Evolutionary conservation across 306 rosid genomes (phyloP), one percentile per base, ranked within the genome.

Genomic region (Cicer judaicum): DNA sequence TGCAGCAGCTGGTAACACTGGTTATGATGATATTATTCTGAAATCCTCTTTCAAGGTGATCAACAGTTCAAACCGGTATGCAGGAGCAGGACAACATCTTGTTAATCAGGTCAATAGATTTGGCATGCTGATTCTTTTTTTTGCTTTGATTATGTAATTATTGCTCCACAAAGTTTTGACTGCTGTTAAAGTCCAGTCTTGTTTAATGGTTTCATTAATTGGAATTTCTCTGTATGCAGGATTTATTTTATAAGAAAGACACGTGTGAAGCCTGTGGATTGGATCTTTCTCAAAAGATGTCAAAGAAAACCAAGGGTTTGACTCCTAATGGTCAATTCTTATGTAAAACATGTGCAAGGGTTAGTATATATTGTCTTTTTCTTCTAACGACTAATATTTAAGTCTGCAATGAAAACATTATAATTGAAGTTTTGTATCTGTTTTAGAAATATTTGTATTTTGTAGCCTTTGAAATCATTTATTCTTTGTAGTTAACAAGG

Each of bases 291-390:
- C 72, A 80, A 56, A 92, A 88, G 82, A 73, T 67, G 64, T 73
- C 86, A 66, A 92, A 88, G 86, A 92, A 84, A 84, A 70, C 74
- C 29, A 89, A 84, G 79, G 80, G 73, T 82, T 81, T 81, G 38
- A 68, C 81, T 63, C 85, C 89, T 34, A 82, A 85, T 72, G 87
- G 86, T 14, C 96, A 86, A 57, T 79, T 84, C 69, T 81, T 92
- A 7, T 95, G 99, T 80, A 95, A 84, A 87, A 77, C 86, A 49
- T 95, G 99, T 84, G 90, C 92, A 9, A 90, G 92, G 98, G 93
- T 95, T 81, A 40, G 91, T 87, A 74, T 74, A 13, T 69, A 66
- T 59, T 85, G 57, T 85, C 61, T 56, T 81, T 70, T 55, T 56
- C 64, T 77, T 55, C 76, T n/a, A 38, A 60, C 38, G 44, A 19